Base-by-base conservation (phyloP, 108 stramenopile species). In the Cyclotella choctawhatcheeana region DNA sequence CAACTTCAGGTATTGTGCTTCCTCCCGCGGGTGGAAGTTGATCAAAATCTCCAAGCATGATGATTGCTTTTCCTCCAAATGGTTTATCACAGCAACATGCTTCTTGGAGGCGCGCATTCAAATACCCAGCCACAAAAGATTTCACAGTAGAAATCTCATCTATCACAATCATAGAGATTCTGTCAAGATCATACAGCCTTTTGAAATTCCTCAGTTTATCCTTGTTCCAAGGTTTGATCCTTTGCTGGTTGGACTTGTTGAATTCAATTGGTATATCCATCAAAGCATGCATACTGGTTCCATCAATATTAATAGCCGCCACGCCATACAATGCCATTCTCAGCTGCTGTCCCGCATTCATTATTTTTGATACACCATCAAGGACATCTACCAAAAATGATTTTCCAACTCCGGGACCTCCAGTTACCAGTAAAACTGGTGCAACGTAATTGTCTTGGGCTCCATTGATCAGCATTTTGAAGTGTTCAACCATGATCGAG, bases 71-170 rank as follows among this genome's bases (percentile, higher is more conserved):
- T 13, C 51, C 51, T 6, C 21, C 51, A 52, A 52, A 52, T 24
- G 21, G 18, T 52, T 52, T 52, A 17, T 24, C 51, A 22, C n/a
- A 14, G n/a, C 21, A 7, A 22, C 22, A 52, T 6, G 51, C 51
- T 52, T 6, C 51, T 52, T 52, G 51, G 6, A 52, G 22, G 7
- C 51, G 18, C 6, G 51, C 6, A 52, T 52, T 24, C 18, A 52
- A 17, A 52, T 52, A 52, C 6, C 21, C 51, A 6, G n/a, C 13
- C 51, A 52, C n/a, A 17, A 14, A 52, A 13, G 51, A 17, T 17
- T 52, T 52, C 12, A 52, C 21, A 5, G 51, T 52, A 22, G 51
- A 52, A 7, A 52, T 24, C n/a, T 52, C 51, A 52, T 52, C 51
- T 13, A 52, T 52, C 6, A 52, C n/a, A 13, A 52, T 52, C 13